A percentile compares a stretch with the other conserved stretches of the same genome.
Evolutionary conservation across 352 stramenopile genomes (phyloP).

Genomic region (Aphanomyces invadans): DNA sequence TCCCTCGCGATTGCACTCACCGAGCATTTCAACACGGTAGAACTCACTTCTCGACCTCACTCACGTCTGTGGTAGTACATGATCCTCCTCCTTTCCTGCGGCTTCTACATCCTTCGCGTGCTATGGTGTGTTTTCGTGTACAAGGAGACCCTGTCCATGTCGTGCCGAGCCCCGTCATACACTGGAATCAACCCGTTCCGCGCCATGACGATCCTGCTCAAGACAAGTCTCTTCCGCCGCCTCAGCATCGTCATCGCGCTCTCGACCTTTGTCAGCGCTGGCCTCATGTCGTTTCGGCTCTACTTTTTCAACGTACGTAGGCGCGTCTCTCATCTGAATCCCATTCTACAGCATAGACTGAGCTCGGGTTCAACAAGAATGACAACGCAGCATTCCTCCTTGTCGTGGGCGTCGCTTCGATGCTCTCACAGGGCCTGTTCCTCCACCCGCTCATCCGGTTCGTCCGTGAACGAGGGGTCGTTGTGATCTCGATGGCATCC

Average conservation of each 20-base stretch:
- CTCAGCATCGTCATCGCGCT: conserved; percentile 59
- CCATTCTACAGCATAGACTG: conserved; percentile 33
- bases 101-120: conserved; percentile 43
- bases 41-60: background rate
- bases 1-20: conserved; percentile 44
- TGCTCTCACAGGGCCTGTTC: conserved; percentile 49
- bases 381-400: conserved; percentile 56
- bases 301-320: conserved; percentile 63
- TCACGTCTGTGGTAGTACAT: conserved; percentile 29
- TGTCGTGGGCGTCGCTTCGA: conserved; percentile 41
- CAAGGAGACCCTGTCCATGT: conserved; percentile 45
- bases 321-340: background rate
- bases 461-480: conserved; percentile 53
- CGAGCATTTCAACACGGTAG: conserved; percentile 45
- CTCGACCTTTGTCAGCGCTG: conserved; percentile 54
- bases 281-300: conserved; percentile 49
- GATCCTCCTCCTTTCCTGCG: conserved; percentile 39
- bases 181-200: conserved; percentile 45
- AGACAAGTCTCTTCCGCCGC: conserved; percentile 48
- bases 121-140: conserved; percentile 49
- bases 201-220: conserved; percentile 60
- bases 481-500: conserved; percentile 45
- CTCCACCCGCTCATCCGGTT: conserved; percentile 54
- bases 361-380: conserved; percentile 60
- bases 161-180: conserved; percentile 31